A percentile compares a stretch with the other conserved stretches of the same genome.
These are phyloP conservation scores for Penicillium waksmanii DNA, from an alignment of 495 filamentous ascomycete genomes.

Conservation along the genomic window DNA sequence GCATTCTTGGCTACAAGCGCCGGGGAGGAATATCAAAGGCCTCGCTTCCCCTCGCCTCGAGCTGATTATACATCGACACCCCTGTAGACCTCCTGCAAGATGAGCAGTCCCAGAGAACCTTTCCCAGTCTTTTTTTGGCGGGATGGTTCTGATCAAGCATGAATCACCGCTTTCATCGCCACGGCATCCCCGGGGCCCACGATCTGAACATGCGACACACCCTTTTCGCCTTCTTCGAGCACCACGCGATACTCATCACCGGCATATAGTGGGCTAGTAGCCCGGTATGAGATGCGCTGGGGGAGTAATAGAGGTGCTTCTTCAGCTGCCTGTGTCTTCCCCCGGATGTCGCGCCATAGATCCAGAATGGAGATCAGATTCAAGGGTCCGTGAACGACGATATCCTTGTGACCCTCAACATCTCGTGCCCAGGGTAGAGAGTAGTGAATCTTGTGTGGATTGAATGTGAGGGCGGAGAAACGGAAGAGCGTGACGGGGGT, in stretches of 20 bases:
- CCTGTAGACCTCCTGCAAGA: too few relatives aligned
- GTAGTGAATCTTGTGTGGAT: conserved; percentile 75
- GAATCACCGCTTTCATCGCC: conserved; percentile 55
- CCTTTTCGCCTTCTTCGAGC: conserved; percentile 37
- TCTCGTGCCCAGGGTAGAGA: conserved; percentile 59
- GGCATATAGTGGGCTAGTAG: conserved; percentile 62
- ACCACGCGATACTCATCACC: conserved; percentile 55
- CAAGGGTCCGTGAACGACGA: conserved; percentile 67
- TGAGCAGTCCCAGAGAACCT: too few relatives aligned
- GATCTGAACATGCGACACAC: conserved; percentile 41
- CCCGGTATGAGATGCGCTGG: conserved; percentile 58
- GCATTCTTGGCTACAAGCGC: too few relatives aligned
- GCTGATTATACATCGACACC: too few relatives aligned
- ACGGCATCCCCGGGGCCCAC: conserved; percentile 42
- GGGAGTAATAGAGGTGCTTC: conserved; percentile 37
- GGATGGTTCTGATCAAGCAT: conserved; percentile 5
- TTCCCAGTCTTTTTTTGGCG: neutral
- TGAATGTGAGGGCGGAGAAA: conserved; percentile 75
- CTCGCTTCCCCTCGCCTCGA: too few relatives aligned
- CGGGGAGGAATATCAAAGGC: too few relatives aligned
- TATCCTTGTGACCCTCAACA: conserved; percentile 61
- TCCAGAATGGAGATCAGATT: conserved; percentile 67
- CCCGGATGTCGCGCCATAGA: conserved; percentile 59
- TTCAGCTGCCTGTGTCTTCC: neutral
- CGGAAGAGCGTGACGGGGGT: conserved; percentile 65